Conservation (phyloP, 306 rosid species). For the Acacia melanoxylon region DNA sequence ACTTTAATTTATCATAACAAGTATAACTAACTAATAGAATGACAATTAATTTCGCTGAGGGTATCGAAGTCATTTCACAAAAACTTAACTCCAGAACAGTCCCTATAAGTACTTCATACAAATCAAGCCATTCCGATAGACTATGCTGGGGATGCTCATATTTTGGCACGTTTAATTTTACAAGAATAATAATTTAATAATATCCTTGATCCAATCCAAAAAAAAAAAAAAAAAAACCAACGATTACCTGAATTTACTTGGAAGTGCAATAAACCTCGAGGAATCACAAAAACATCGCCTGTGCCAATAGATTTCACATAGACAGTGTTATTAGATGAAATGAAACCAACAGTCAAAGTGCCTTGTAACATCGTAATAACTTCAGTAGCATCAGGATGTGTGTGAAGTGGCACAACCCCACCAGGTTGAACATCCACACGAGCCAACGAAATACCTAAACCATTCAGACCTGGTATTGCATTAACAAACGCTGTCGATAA, state of each 20-base stretch:
- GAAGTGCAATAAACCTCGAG: conserved; percentile 73
- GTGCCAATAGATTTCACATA: conserved; percentile 42
- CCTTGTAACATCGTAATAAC: conserved; percentile 44
- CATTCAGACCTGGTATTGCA: conserved; percentile 59
- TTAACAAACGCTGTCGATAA: conserved; percentile 51
- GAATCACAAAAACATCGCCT: conserved; percentile 59
- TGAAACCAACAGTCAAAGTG: conserved; percentile 50
- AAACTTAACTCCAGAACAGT: too few relatives aligned
- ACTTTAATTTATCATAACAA: too few relatives aligned
- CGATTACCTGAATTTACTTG: conserved; percentile 47
- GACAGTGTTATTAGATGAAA: conserved; percentile 52
- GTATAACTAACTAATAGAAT: too few relatives aligned
- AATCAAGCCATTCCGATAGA: too few relatives aligned
- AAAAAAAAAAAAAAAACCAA: neutral
- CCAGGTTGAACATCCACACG: conserved; percentile 45
- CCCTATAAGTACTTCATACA: too few relatives aligned
- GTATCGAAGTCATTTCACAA: too few relatives aligned
- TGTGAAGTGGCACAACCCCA: conserved; percentile 59
- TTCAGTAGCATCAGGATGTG: conserved; percentile 61
- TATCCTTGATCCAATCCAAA: too few relatives aligned
- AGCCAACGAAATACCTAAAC: conserved; percentile 55
- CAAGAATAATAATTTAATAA: too few relatives aligned
- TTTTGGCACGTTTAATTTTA: too few relatives aligned
- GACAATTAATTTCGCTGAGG: too few relatives aligned
- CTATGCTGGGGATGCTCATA: too few relatives aligned